phyloP scores from a whole-genome alignment of 306 rosid genomes.

The Prunus persica region DNA sequence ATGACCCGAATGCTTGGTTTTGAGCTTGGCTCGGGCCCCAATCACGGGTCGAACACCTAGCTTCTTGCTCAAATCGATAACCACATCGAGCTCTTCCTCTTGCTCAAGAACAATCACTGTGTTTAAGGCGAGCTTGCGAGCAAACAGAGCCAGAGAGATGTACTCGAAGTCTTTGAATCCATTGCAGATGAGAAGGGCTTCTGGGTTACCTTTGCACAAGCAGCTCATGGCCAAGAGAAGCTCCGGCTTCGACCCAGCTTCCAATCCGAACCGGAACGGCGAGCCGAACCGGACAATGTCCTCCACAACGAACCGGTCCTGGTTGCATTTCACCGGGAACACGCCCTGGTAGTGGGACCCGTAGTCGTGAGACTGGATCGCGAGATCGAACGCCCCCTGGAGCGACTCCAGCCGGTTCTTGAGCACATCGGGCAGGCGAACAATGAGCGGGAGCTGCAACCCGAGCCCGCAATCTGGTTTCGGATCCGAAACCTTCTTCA shows the following conservation, averaged over 20 bases:
- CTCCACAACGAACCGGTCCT: constrained; percentile 83
- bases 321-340: constrained; percentile 87
- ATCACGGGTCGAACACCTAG: constrained; percentile 66
- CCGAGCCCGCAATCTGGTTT: constrained; percentile 68
- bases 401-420: constrained; percentile 73
- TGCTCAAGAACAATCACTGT: constrained; percentile 82
- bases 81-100: constrained; percentile 76
- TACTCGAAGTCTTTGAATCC: constrained; percentile 77
- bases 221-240: constrained; percentile 87
- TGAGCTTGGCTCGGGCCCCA: constrained; percentile 79
- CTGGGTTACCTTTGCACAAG: constrained; percentile 71
- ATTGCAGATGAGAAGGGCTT: constrained; percentile 65
- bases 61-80: constrained; percentile 61
- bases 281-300: constrained; percentile 78
- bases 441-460: constrained; percentile 70
- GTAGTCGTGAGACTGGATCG: constrained; percentile 62
- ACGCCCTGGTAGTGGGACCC: constrained; percentile 86
- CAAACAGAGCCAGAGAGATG: constrained; percentile 68
- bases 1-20: constrained; percentile 84
- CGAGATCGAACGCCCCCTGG: constrained; percentile 62
- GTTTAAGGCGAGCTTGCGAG: constrained; percentile 67
- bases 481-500: constrained; percentile 71
- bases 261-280: constrained; percentile 68
- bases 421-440: constrained; percentile 73
- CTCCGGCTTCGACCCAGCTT: constrained; percentile 94